Percentiles rank a stretch among this genome's conserved stretches.
phyloP scores from a whole-genome alignment of 1,139 yeast species.

The Magnusiomyces clavatus region DNA sequence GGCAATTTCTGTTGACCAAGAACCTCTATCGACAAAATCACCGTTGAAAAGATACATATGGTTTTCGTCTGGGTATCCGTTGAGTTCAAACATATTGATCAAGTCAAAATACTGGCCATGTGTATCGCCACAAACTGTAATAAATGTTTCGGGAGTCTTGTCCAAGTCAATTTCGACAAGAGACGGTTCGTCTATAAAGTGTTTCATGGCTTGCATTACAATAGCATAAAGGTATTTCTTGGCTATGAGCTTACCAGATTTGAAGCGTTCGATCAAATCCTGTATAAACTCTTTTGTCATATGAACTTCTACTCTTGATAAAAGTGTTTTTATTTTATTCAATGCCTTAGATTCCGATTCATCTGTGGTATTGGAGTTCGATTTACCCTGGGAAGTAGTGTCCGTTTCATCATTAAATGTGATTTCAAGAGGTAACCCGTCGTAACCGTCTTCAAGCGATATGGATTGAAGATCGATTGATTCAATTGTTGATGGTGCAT shows the following conservation, averaged over 20 bases:
- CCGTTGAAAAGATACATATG: slow-evolving; percentile 89
- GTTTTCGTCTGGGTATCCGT: slow-evolving; percentile 57
- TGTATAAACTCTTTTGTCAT: slow-evolving; percentile 50
- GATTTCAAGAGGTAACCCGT: slow-evolving; percentile 54
- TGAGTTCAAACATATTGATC: slow-evolving; percentile 63
- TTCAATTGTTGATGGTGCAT: slow-evolving; percentile 39
- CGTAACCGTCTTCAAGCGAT: slow-evolving; percentile 51
- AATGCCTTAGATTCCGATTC: slow-evolving; percentile 9
- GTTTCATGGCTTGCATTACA: slow-evolving; percentile 59
- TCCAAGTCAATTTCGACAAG: slow-evolving; percentile 59
- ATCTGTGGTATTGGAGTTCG: slow-evolving; percentile 15
- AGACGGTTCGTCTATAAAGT: slow-evolving; percentile 60
- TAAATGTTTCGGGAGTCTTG: slow-evolving; percentile 26
- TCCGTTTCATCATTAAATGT: slow-evolving; percentile 28
- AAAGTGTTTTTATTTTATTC: slow-evolving; percentile 8
- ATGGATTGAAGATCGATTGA: slow-evolving; percentile 40
- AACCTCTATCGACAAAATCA: slow-evolving; percentile 96
- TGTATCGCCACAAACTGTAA: slow-evolving; percentile 95
- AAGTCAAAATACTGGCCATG: slow-evolving; percentile 96
- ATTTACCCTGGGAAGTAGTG: slow-evolving; percentile 5
- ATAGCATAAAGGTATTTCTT: slow-evolving; percentile 81
- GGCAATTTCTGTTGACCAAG: slow-evolving; percentile 98
- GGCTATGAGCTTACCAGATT: slow-evolving; percentile 65
- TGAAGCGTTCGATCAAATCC: slow-evolving; percentile 60
- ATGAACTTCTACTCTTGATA: slow-evolving; percentile 17